Percentiles rank a stretch among this genome's conserved stretches.
These are phyloP conservation scores for Claviceps monticola DNA, from an alignment of 2,329 filamentous ascomycete species.

Conservation along the genomic window DNA sequence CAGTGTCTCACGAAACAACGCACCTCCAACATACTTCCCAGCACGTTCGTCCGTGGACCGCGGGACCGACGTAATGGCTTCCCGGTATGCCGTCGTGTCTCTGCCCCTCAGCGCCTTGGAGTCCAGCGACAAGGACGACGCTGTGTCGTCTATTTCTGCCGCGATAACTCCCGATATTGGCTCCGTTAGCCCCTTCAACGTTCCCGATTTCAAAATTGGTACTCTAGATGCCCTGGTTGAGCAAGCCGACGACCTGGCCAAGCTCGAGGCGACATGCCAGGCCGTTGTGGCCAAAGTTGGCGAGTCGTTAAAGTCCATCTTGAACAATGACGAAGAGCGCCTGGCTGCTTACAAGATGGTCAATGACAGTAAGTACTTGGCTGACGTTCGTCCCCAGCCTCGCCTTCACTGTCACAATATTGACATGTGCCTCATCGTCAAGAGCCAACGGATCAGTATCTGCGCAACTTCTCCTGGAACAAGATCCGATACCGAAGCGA, in stretches of 20 bases:
- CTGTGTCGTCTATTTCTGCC: constrained; percentile 59
- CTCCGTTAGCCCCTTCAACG: constrained; percentile 59
- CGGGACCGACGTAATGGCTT: constrained; percentile 24
- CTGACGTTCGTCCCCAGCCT: constrained; percentile 10
- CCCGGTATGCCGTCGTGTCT: constrained; percentile 77
- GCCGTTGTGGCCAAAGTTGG: constrained; percentile 76
- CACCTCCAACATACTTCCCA: neutral
- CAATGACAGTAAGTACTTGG: constrained; percentile 61
- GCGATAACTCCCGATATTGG: constrained; percentile 64
- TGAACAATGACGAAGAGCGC: constrained; percentile 75
- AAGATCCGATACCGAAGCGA: constrained; percentile 94
- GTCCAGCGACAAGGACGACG: constrained; percentile 66
- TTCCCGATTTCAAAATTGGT: constrained; percentile 95
- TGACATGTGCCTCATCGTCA: constrained; percentile 6
- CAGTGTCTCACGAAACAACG: neutral
- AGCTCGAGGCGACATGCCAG: constrained; percentile 70
- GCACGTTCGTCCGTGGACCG: neutral
- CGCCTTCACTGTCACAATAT: neutral
- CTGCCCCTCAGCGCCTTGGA: constrained; percentile 79
- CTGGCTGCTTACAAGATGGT: constrained; percentile 80
- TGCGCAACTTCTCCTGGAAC: constrained; percentile 87
- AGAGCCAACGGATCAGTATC: constrained; percentile 94
- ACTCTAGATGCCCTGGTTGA: constrained; percentile 90
- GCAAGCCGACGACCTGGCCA: constrained; percentile 87
- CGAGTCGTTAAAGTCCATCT: constrained; percentile 68